Percentiles rank a stretch among this genome's conserved stretches.
Conservation (phyloP, 352 stramenopile genomes). For the Chrysophaeum taylorii region DNA sequence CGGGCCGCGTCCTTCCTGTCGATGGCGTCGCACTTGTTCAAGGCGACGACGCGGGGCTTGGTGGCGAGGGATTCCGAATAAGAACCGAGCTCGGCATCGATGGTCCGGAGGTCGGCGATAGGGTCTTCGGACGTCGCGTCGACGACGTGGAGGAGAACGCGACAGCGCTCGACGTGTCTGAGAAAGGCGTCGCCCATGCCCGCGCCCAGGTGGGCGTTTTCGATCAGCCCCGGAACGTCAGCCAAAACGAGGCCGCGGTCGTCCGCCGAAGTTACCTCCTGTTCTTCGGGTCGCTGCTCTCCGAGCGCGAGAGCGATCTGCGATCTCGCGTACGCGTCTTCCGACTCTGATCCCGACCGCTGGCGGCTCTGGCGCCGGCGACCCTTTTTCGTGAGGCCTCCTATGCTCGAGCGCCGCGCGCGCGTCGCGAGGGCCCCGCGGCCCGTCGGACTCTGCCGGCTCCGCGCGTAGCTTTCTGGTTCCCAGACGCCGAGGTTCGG, state of each 20-base stretch:
- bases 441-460: neutral
- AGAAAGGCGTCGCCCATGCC: conserved; percentile 97
- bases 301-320: conserved; percentile 12
- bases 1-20: conserved; percentile 41
- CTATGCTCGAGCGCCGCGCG: neutral
- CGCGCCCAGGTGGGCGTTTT: conserved; percentile 80
- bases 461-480: neutral
- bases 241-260: conserved; percentile 58
- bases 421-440: neutral
- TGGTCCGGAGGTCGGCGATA: conserved; percentile 58
- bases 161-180: conserved; percentile 93
- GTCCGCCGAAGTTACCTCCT: neutral
- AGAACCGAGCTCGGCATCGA: conserved; percentile 60
- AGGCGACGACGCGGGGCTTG: conserved; percentile 67
- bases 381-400: neutral
- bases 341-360: no score
- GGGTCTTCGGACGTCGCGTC: conserved; percentile 60
- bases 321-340: conserved; percentile 27
- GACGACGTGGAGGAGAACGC: conserved; percentile 78
- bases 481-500: conserved; percentile 87
- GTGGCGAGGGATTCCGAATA: conserved; percentile 57
- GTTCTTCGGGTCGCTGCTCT: neutral
- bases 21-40: conserved; percentile 69
- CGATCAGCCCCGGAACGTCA: conserved; percentile 80
- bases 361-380: neutral